phyloP scores from a whole-genome alignment of 2,329 filamentous ascomycete species.

The Arthrobotrys musiformis region DNA sequence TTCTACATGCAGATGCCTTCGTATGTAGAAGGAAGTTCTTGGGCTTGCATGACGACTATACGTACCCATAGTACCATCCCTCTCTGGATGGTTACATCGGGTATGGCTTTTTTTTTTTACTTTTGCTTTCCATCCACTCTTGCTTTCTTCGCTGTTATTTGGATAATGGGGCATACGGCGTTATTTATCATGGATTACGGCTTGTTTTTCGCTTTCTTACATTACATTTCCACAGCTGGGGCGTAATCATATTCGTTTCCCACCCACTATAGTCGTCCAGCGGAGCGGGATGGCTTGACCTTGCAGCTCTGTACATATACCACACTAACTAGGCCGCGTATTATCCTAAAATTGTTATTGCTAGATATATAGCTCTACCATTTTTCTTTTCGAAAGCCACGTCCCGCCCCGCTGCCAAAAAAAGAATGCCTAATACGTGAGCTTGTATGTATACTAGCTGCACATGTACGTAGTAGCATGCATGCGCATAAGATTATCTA shows the following conservation, averaged over 20 bases:
- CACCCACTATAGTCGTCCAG: constrained; percentile 4
- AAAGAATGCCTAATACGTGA: not conserved
- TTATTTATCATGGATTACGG: constrained; percentile 43
- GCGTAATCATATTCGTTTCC: constrained; percentile 27
- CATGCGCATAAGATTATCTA: constrained; percentile 9
- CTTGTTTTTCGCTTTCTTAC: no score
- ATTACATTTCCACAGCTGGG: constrained; percentile 12
- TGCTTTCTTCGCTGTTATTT: constrained; percentile 2
- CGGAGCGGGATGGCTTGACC: constrained; percentile 18
- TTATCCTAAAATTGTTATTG: constrained; percentile 2
- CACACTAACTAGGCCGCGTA: not conserved
- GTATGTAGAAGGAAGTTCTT: constrained; percentile 8
- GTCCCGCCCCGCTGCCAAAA: no score
- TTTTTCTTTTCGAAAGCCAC: no score
- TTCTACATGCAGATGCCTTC: constrained; percentile 4
- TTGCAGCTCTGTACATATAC: not conserved
- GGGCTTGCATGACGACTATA: not conserved
- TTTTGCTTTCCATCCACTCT: not conserved
- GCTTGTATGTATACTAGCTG: not conserved
- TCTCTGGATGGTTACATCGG: constrained; percentile 20
- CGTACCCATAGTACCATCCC: not conserved
- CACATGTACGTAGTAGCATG: no score
- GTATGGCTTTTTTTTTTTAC: not conserved
- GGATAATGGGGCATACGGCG: constrained; percentile 30
- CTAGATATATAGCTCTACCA: no score